Evolutionary conservation across 257 asterid species (phyloP), one percentile per base, ranked within the genome.

Genomic region (Eustoma russellianum): DNA sequence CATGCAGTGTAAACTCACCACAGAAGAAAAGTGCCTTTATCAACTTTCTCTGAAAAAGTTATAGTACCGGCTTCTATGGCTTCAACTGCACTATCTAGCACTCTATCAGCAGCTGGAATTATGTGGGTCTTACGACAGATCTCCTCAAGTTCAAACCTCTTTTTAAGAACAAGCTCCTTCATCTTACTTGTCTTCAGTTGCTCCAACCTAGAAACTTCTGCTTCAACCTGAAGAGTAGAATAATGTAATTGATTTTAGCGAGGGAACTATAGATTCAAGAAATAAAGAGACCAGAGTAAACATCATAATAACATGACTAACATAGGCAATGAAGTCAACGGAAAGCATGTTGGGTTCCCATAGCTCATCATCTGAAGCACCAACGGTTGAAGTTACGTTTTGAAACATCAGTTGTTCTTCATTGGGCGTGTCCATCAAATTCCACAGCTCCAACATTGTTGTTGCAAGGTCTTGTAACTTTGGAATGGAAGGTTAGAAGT

Each of bases 101-200:
- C 66, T 63, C 49, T 62, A 73, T 79, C 79, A 51, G 88, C 62
- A 73, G 79, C 93, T 15, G 82, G 93, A 73, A 73, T 61, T 60
- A 92, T 66, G 66, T 85, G 97, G 11, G 93, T 81, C 69, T 81
- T 92, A 69, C 85, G 78, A 68, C 95, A 81, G 48, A 83, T 70
- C 64, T 92, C 94, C 64, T 92, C 93, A 18, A 88, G 79, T 78
- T 92, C 99, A 8, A 66, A 79, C 71, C 84, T 85, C 91, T 92
- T 92, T 64, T 88, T 92, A 52, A 92, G 63, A 66, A 88, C 94
- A 61, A 92, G 97, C 77, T 92, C 97, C 74, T 83, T 88, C 97
- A 92, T 85, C 75, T 85, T 92, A 77, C 94, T 87, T 57, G 70
- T 66, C 79, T 92, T 92, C 63, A 92, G 63, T 74, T 92, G 91